Evolutionary conservation across 768 basidiomycete species (phyloP).

Genomic region (Tricholoma sp.): DNA sequence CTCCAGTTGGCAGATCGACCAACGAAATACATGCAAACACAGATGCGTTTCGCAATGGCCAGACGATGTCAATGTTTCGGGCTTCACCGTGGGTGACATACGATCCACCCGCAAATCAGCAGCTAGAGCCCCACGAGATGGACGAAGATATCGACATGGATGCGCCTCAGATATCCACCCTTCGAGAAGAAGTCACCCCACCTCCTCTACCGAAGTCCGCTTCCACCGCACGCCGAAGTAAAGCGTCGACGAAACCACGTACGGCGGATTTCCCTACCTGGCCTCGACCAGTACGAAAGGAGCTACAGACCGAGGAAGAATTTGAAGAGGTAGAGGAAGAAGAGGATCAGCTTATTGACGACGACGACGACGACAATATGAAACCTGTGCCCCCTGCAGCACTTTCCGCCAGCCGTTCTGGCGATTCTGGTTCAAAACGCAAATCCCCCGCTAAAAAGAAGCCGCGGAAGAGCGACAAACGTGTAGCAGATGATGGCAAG

Average conservation of each 20-base stretch:
- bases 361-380: conserved; percentile 38
- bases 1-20: conserved; percentile 6
- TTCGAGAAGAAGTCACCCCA: conserved; percentile 67
- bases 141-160: conserved; percentile 63
- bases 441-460: conserved; percentile 48
- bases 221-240: conserved; percentile 20
- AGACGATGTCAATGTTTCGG: conserved; percentile 46
- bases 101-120: conserved; percentile 32
- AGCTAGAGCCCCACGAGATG: conserved; percentile 26
- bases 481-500: conserved; percentile 38
- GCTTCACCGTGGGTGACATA: conserved; percentile 60
- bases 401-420: conserved; percentile 21
- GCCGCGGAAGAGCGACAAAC: conserved; percentile 49
- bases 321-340: conserved; percentile 65
- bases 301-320: conserved; percentile 39
- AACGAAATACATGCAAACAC: conserved; percentile 37
- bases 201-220: conserved; percentile 41
- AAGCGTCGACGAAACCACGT: conserved; percentile 10
- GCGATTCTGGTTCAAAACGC: conserved; percentile 40
- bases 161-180: conserved; percentile 76
- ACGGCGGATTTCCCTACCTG: conserved; percentile 10
- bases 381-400: conserved; percentile 27
- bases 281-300: conserved; percentile 18
- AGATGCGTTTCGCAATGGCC: conserved; percentile 5
- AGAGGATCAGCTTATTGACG: conserved; percentile 80